Evolutionary conservation across 2,329 filamentous ascomycete species (phyloP), one percentile per base, ranked within the genome.

Genomic region (Diatrype stigma): DNA sequence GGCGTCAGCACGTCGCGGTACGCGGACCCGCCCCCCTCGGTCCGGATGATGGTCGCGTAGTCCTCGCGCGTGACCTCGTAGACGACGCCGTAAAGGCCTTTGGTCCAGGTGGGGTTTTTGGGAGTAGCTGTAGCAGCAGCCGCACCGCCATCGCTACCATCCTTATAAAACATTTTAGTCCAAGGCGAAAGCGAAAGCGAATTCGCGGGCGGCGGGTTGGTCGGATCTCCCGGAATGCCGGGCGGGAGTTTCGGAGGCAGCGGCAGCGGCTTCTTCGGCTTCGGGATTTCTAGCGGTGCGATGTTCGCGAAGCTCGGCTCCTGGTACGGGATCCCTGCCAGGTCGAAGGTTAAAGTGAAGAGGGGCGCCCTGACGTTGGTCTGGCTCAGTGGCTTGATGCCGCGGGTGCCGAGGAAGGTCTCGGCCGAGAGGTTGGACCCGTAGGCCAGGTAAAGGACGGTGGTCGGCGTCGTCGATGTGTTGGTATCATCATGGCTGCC

Each of bases 231-330:
- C 17, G 59, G 59, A 35, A 59, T 47, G 38, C 38, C 17, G 21
- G 22, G 17, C 40, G 22, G 40, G 40, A 11, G 22, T 42, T 12
- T 49, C 42, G 51, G 50, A 21, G 34, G 34, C 16, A 17, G 34
- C 12, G 6, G 6, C 6, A 12, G 34, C 12, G 34, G 34, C 5
- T 7, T 37, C 12, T 37, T 14, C 12, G 34, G 34, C 34, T 37
- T 37, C 34, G 73, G 76, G 38, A 78, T 57, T 65, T 83, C 77
- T 45, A 86, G 81, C 48, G 78, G 77, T 16, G 79, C 80, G 2
- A 86, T 87, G 63, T 96, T 96, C 51, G 90, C 91, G 67, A 97
- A 96, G 68, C 93, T 96, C 1, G 94, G 93, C 70, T 97, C 94
- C 12, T 72, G 65, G 71, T 97, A 97, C 0, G 94, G 89, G 1